Evolutionary conservation across 495 filamentous ascomycete genomes (phyloP).

Genomic region (Cercophora sp.): DNA sequence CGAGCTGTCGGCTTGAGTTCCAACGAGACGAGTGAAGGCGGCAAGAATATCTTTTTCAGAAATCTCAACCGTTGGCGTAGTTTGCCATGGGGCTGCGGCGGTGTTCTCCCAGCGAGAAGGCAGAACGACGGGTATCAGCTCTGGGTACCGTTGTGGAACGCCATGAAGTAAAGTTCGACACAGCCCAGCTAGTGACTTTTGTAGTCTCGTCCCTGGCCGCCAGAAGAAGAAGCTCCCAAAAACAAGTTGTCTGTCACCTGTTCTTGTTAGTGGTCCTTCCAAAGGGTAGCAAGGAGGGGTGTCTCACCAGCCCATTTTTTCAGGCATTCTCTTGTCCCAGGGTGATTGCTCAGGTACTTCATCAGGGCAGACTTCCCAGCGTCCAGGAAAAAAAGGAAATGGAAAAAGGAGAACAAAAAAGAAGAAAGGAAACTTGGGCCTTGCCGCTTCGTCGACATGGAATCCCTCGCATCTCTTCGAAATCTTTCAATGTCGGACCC

Average conservation of each 20-base stretch:
- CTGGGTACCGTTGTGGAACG: slow-evolving; percentile 24
- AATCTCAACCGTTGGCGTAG: neutral
- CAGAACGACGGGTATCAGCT: slow-evolving; percentile 21
- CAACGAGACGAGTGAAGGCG: neutral
- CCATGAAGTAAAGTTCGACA: slow-evolving; percentile 36
- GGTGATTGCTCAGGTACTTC: slow-evolving; percentile 25
- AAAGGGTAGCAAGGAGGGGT: too few species aligned
- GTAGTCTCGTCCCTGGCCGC: slow-evolving; percentile 32
- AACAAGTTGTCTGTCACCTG: slow-evolving; percentile 20
- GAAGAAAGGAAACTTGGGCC: too few species aligned
- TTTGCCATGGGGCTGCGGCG: neutral
- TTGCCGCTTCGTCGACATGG: too few species aligned
- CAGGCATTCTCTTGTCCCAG: neutral
- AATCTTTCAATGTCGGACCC: too few species aligned
- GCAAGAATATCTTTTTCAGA: neutral
- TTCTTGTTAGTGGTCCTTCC: too few species aligned
- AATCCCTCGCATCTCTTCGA: too few species aligned
- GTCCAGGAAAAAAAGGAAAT: too few species aligned
- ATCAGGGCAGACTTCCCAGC: slow-evolving; percentile 41
- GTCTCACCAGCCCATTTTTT: neutral
- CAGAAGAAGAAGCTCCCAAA: slow-evolving; percentile 48
- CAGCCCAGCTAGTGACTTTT: slow-evolving; percentile 41
- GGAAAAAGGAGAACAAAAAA: too few species aligned
- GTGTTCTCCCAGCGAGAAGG: slow-evolving; percentile 2
- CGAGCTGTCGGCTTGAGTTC: neutral